Evolutionary conservation across 305 asterid species (phyloP).

Genomic region (Plantago coronopus): DNA sequence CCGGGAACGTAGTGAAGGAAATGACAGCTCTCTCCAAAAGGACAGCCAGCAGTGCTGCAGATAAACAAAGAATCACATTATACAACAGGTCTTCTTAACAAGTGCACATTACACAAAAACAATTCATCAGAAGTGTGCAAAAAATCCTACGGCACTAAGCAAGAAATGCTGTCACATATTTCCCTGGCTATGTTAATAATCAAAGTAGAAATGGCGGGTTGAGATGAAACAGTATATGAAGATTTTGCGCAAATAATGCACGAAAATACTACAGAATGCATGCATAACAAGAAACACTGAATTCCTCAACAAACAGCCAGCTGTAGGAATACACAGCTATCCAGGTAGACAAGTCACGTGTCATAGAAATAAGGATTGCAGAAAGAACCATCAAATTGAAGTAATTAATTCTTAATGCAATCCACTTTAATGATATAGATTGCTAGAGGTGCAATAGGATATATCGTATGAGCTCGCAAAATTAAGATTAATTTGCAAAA

Average conservation of each 20-base stretch:
- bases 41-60: constrained; percentile 81
- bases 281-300: neutral
- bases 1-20: constrained; percentile 86
- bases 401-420: neutral
- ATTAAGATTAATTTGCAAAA: neutral
- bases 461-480: constrained; percentile 1
- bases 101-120: neutral
- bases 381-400: neutral
- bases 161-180: neutral
- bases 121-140: neutral
- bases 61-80: neutral
- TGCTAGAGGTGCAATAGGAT: neutral
- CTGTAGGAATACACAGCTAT: neutral
- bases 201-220: neutral
- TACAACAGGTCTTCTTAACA: constrained; percentile 12
- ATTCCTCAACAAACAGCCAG: neutral
- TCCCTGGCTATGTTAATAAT: too few relatives aligned
- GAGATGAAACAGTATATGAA: neutral
- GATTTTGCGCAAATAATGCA: neutral
- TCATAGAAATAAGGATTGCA: neutral
- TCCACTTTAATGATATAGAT: neutral
- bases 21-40: constrained; percentile 89
- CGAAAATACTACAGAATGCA: neutral
- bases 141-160: neutral
- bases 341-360: neutral